Percentiles rank a stretch among this genome's conserved stretches.
Evolutionary conservation across 225 moss, liverwort and hornwort species (phyloP).

Genomic region (Climacium dendroides): DNA sequence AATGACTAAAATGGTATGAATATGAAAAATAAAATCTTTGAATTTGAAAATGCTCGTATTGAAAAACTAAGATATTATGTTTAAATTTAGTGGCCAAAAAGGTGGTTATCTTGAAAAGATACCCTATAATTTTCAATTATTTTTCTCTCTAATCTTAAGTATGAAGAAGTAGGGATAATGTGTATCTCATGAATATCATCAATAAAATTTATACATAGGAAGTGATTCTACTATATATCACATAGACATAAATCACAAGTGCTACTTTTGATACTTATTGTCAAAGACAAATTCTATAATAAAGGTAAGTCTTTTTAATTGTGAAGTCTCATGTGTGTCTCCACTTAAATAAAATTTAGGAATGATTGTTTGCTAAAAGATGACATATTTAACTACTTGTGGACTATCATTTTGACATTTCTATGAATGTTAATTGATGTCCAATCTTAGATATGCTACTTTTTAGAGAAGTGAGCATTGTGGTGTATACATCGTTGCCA

Average conservation of each 20-base stretch:
- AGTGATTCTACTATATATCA: not conserved
- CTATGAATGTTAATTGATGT: not conserved
- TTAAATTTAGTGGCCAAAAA: no score
- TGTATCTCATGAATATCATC: not conserved
- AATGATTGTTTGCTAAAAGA: not conserved
- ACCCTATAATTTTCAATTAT: not conserved
- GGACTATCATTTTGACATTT: not conserved
- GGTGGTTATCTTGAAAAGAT: not conserved
- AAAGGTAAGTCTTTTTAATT: not conserved
- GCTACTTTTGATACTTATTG: not conserved
- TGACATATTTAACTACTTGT: no score
- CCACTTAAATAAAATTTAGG: not conserved
- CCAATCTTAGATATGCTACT: not conserved
- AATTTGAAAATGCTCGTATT: not conserved
- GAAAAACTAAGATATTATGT: no score
- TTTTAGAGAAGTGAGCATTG: no score
- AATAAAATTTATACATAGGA: not conserved
- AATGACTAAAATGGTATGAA: not conserved
- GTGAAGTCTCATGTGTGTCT: not conserved
- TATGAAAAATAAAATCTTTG: not conserved
- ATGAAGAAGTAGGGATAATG: not conserved
- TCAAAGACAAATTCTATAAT: not conserved
- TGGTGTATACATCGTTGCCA: not conserved
- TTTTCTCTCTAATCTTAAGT: not conserved
- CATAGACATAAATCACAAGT: not conserved